Evolutionary conservation across 2,329 filamentous ascomycete genomes (phyloP), one percentile per base, ranked within the genome.

Genomic region (Neoascochyta sp.): DNA sequence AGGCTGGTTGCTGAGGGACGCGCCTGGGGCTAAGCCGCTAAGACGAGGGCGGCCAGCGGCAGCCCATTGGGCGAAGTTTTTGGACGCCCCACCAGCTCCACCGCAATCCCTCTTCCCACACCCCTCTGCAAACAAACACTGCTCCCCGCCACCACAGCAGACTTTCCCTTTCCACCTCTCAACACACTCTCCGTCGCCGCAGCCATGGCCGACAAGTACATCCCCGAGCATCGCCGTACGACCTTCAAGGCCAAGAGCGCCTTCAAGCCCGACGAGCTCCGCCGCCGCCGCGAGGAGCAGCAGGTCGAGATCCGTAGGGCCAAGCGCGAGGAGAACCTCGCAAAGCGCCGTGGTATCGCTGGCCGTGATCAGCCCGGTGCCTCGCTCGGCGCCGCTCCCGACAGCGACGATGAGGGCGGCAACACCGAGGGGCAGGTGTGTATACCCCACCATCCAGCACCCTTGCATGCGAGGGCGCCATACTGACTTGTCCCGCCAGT

Each of bases 211-310:
- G 92, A 98, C 68, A 86, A 92, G 62, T 98, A 95, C 75, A 98
- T 98, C 62, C 92, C 92, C 67, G 92, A 98, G 75, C 92, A 98
- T 76, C 88, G 92, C 68, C 89, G 92, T 64, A 95, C 87, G 50
- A 89, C 95, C 74, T 98, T 95, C 82, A 98, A 98, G 83, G 92
- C 92, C 33, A 95, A 95, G 79, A 90, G 86, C 70, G 87, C 87
- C 60, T 96, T 98, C 78, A 95, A 95, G 80, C 90, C 90, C 57
- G 92, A 98, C 67, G 92, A 98, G 74, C 83, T 98, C 50, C 87
- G 92, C 65, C 89, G 92, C 61, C 92, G 92, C 64, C 92, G 92
- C 64, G 92, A 98, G 68, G 92, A 98, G 71, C 89, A 95, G 69
- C 92, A 96, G 73, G 92, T 98, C 49, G 92, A 98, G 74, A 98